Evolutionary conservation across 179 eudicot genomes (phyloP), one percentile per base, ranked within the genome.

Genomic region (Silene coronaria): DNA sequence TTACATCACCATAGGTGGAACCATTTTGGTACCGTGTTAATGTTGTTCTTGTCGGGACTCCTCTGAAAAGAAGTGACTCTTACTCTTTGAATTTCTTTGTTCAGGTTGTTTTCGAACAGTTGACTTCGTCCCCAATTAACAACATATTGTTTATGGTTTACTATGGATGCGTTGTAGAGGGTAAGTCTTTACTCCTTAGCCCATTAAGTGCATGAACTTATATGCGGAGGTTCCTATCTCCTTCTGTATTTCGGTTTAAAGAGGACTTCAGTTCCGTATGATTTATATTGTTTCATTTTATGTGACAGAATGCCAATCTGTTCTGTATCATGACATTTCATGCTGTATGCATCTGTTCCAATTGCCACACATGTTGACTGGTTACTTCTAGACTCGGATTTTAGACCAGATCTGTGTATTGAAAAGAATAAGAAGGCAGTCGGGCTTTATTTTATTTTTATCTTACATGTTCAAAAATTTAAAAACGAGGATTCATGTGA

Each of bases 71-170:
- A 53, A 70, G 19, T 55, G 75, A 55, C 45, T 72, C 48, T 2
- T n/a, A 12, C 12, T 59, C 26, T 23, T 11, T 24, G 2, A 53
- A 61, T 71, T 23, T 63, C 68, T 64, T 74, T 71, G 34, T 28
- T 76, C 87, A 93, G 98, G 98, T 93, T 65, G 60, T 88, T 75
- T 72, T 93, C 53, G 98, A 93, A 76, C 98, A 93, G 76, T 70
- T 95, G 80, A 95, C 99, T 2, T 77, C 81, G 42, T 91, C 97
- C 36, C 99, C 99, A 32, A 85, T 86, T 89, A 92, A 95, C 85
- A 92, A 95, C 88, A 38, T 92, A 80, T 77, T 91, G 70, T 95
- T 92, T 82, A 86, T 92, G 97, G 30, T 92, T 66, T 95, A 90
- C 81, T 95, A 87, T 76, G 99, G 97, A 34, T 82, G 88, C 53